These are phyloP conservation scores for Ottelia alismoides DNA, from an alignment of 106 monocot species.

Conservation along the genomic window DNA sequence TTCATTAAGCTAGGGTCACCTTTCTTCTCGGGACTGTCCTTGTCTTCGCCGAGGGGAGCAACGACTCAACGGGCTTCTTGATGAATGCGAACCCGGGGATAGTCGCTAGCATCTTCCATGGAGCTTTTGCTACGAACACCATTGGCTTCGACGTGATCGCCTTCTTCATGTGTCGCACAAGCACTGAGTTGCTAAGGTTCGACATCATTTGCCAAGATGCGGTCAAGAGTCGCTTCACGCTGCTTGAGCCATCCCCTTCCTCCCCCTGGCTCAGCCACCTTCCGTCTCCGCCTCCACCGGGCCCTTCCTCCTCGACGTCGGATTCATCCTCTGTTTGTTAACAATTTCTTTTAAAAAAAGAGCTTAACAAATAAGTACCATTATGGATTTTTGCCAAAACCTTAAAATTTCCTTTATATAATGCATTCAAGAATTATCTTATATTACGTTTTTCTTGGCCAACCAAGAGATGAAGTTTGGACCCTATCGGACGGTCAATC, in stretches of 20 bases:
- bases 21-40: accelerated
- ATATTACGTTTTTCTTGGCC: no score
- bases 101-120: background rate
- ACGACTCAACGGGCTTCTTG: background rate
- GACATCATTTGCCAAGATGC: background rate
- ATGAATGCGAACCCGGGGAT: background rate
- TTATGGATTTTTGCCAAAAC: no score
- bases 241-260: background rate
- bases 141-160: background rate
- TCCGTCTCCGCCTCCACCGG: no score
- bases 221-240: background rate
- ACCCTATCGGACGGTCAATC: no score
- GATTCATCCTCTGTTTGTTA: no score
- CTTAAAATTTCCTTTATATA: no score
- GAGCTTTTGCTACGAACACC: background rate
- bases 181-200: background rate
- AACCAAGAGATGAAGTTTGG: no score
- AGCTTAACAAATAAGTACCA: no score
- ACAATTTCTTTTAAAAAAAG: no score
- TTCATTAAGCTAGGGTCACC: background rate
- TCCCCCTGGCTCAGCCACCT: no score
- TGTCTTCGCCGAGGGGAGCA: background rate
- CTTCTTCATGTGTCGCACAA: slow-evolving; percentile 7
- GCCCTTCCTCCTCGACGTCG: no score
- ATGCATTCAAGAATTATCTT: no score